Conservation (phyloP, 75 land plant species). For the Cupressus sempervirens region DNA sequence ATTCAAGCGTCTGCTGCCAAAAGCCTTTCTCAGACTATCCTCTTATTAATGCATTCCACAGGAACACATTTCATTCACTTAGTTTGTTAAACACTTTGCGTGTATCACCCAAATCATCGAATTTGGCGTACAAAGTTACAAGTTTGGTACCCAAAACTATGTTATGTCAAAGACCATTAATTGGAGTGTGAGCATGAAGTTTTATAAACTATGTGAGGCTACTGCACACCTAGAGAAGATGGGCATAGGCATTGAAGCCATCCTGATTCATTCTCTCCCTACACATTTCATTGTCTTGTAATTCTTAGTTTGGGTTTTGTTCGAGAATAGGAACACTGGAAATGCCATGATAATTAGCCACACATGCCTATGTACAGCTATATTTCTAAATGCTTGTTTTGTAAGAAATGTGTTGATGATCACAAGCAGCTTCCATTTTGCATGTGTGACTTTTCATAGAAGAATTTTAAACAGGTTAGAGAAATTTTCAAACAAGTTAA, state of each 20-base stretch:
- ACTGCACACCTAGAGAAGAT: background rate
- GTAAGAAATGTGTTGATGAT: background rate
- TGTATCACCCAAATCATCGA: slow-evolving; percentile 9
- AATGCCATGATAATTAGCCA: background rate
- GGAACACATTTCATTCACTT: background rate
- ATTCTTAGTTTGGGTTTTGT: background rate
- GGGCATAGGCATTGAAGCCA: background rate
- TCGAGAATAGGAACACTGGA: background rate
- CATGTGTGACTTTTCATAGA: too few species aligned
- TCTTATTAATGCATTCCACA: slow-evolving; percentile 58
- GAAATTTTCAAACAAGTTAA: too few species aligned
- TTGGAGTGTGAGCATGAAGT: slow-evolving; percentile 1
- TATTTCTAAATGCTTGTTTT: background rate
- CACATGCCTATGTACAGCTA: background rate
- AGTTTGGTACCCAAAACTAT: slow-evolving; percentile 13
- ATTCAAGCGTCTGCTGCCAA: slow-evolving; percentile 31
- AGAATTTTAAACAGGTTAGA: too few species aligned
- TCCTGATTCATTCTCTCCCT: background rate
- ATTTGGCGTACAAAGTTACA: slow-evolving; percentile 15
- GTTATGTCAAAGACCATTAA: slow-evolving; percentile 5
- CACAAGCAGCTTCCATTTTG: background rate
- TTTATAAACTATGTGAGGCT: background rate
- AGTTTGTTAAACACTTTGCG: slow-evolving; percentile 9
- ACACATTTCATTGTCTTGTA: background rate
- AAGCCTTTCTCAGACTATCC: slow-evolving; percentile 33